phyloP scores from a whole-genome alignment of 2,329 filamentous ascomycete species.

The Rutstroemia sp. region DNA sequence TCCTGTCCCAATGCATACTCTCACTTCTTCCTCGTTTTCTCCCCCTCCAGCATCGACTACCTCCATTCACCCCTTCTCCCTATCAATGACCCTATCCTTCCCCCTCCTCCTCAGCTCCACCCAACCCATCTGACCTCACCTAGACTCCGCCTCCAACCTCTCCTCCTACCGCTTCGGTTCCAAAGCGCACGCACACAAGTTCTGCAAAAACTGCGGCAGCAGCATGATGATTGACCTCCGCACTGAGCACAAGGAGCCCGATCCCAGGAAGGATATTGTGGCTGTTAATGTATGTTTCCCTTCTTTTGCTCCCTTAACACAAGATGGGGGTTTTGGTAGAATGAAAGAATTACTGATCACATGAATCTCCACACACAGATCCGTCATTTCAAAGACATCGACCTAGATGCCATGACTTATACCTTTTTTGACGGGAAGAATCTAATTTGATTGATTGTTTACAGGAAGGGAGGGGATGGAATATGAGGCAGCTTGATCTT shows the following conservation, averaged over 20 bases:
- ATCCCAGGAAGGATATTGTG: constrained; percentile 18
- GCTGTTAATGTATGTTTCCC: constrained; percentile 17
- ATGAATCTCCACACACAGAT: constrained; percentile 9
- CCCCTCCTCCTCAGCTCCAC: not conserved
- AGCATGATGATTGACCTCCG: constrained; percentile 18
- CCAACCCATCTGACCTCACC: not conserved
- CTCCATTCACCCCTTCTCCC: no score
- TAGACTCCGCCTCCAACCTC: constrained; percentile 8
- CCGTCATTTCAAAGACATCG: constrained; percentile 17
- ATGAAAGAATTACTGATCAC: not conserved
- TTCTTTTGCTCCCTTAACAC: not conserved
- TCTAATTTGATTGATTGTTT: not conserved
- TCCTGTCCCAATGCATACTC: no score
- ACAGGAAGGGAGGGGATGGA: no score
- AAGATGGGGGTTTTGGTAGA: not conserved
- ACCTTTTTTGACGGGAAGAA: constrained; percentile 18
- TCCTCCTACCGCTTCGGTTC: constrained; percentile 12
- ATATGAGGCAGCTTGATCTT: no score
- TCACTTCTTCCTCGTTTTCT: not conserved
- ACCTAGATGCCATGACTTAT: constrained; percentile 18
- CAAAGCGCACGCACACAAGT: constrained; percentile 14
- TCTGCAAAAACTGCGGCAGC: constrained; percentile 21
- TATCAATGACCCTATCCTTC: not conserved
- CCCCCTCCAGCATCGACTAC: not conserved
- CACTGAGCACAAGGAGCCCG: not conserved